Evolutionary conservation across 306 rosid genomes (phyloP).

Genomic region (Cucurbita pepo): DNA sequence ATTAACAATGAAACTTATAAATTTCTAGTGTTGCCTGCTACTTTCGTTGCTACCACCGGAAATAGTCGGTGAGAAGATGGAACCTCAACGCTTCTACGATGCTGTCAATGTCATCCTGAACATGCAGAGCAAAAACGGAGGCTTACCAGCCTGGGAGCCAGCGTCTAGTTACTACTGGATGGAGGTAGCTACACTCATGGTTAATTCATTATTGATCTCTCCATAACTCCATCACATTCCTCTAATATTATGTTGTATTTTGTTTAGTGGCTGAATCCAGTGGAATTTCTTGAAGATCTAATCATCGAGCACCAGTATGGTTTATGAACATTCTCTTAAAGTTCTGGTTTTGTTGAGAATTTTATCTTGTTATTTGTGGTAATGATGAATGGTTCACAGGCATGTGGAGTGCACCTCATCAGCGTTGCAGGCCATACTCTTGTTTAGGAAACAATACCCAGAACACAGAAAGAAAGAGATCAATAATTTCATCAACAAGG

Average conservation of each 20-base stretch:
- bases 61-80: conserved; percentile 48
- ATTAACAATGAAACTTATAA: not conserved
- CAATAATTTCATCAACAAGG: conserved; percentile 19
- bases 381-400: conserved; percentile 1
- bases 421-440: conserved; percentile 16
- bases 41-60: conserved; percentile 34
- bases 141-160: conserved; percentile 48
- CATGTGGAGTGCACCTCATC: conserved; percentile 33
- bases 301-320: conserved; percentile 26
- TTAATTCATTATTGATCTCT: no score
- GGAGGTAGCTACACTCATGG: not conserved
- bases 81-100: conserved; percentile 29
- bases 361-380: no score
- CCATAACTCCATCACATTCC: not conserved
- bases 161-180: conserved; percentile 15
- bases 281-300: conserved; percentile 24
- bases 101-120: conserved; percentile 39
- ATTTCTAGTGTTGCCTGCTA: conserved; percentile 34
- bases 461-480: conserved; percentile 25
- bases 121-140: conserved; percentile 49
- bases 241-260: not conserved
- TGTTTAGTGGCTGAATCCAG: conserved; percentile 29
- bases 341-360: no score
- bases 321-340: no score
- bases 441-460: conserved; percentile 23